phyloP scores from a whole-genome alignment of 139 green algal genomes.

The Chlamydomonas sp. region DNA sequence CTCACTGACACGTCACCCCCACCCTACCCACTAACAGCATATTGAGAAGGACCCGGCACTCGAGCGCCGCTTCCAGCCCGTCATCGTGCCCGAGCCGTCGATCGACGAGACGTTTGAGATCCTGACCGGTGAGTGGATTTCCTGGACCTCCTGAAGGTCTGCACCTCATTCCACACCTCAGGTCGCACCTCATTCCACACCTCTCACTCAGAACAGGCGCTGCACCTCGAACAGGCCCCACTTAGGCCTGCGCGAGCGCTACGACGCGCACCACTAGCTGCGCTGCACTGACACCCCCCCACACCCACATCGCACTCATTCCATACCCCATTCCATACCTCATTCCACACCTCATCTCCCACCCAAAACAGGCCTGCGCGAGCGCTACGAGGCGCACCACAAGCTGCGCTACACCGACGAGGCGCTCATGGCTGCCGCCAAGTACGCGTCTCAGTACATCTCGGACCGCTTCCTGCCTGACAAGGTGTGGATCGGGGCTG shows the following conservation, averaged over 20 bases:
- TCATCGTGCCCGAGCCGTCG: conserved; percentile 85
- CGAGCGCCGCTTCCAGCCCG: conserved; percentile 69
- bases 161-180: too few relatives aligned
- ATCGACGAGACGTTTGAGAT: conserved; percentile 98
- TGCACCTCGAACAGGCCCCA: too few relatives aligned
- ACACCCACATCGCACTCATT: neutral
- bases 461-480: conserved; percentile 55
- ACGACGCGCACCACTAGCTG: neutral
- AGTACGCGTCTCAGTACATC: conserved; percentile 30
- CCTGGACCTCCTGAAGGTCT: too few relatives aligned
- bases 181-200: too few relatives aligned
- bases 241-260: conserved; percentile 7
- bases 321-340: neutral
- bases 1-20: too few relatives aligned
- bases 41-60: conserved; percentile 4
- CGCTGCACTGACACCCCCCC: too few relatives aligned
- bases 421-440: conserved; percentile 81
- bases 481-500: conserved; percentile 55
- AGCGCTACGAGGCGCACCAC: conserved; percentile 97
- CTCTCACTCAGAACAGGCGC: too few relatives aligned
- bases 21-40: too few relatives aligned
- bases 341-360: neutral
- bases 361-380: conserved; percentile 59
- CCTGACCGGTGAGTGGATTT: conserved; percentile 57
- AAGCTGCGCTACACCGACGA: conserved; percentile 98